phyloP scores from a whole-genome alignment of 352 stramenopile species.

The Blastocystis sp. region DNA sequence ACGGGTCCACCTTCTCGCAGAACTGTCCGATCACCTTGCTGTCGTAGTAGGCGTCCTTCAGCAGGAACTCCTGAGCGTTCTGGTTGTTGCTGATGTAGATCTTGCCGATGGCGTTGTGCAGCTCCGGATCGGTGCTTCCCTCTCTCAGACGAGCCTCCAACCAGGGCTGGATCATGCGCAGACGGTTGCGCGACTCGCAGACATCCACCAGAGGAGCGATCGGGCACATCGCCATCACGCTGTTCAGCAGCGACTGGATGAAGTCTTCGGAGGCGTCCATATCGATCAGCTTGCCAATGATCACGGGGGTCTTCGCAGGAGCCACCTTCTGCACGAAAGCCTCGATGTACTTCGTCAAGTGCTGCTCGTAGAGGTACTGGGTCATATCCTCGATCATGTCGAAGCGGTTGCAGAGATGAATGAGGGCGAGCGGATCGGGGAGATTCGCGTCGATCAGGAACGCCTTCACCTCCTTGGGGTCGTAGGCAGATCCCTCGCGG shows the following conservation, averaged over 20 bases:
- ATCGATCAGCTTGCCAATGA: slow-evolving; percentile 96
- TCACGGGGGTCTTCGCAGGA: slow-evolving; percentile 92
- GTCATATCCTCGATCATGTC: slow-evolving; percentile 99
- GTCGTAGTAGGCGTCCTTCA: slow-evolving; percentile 99
- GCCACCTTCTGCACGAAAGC: slow-evolving; percentile 91
- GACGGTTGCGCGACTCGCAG: slow-evolving; percentile 95
- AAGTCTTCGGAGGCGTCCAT: slow-evolving; percentile 98
- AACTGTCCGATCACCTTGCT: slow-evolving; percentile 95
- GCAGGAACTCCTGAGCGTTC: slow-evolving; percentile 95
- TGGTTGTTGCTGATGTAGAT: slow-evolving; percentile 99
- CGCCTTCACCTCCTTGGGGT: slow-evolving; percentile 95
- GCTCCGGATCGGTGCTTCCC: slow-evolving; percentile 93
- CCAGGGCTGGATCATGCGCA: slow-evolving; percentile 96
- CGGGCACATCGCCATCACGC: slow-evolving; percentile 81
- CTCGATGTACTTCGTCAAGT: slow-evolving; percentile 99
- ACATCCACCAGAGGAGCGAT: slow-evolving; percentile 96
- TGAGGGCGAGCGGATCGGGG: slow-evolving; percentile 92
- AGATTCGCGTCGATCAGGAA: slow-evolving; percentile 99
- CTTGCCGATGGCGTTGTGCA: slow-evolving; percentile 99
- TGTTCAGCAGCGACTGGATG: slow-evolving; percentile 98
- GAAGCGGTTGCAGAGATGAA: slow-evolving; percentile 98
- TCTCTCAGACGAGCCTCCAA: slow-evolving; percentile 95
- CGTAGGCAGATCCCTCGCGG: slow-evolving; percentile 98
- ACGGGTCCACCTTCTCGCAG: slow-evolving; percentile 98
- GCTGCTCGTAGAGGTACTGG: slow-evolving; percentile 98